Conservation (phyloP, 73 alveolate species). For the Tetrahymena elliotti region DNA sequence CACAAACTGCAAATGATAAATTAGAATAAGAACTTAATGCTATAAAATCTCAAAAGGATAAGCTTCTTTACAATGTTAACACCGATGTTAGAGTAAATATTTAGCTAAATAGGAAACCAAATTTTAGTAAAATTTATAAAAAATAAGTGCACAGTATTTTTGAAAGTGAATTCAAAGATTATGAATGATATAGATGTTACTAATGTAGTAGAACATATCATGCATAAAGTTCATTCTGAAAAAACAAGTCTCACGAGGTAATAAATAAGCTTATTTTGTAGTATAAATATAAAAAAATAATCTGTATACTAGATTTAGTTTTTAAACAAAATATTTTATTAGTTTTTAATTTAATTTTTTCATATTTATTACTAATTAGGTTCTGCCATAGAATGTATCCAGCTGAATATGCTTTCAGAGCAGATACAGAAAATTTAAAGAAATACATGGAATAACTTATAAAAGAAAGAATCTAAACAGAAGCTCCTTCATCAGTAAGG, state of each 20-base stretch:
- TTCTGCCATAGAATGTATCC: background rate
- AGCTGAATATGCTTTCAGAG: background rate
- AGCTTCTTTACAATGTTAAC: background rate
- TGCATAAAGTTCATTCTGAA: background rate
- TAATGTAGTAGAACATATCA: background rate
- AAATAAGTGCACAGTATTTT: background rate
- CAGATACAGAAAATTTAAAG: background rate
- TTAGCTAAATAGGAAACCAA: background rate
- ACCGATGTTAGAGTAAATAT: background rate
- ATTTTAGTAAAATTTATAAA: background rate
- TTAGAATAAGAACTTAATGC: background rate
- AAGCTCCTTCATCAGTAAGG: background rate
- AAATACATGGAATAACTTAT: background rate
- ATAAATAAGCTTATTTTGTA: too few relatives aligned
- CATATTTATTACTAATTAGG: background rate
- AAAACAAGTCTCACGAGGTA: background rate
- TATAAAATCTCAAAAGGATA: background rate
- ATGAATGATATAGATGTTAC: background rate
- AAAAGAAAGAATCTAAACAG: background rate
- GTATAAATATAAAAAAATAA: too few relatives aligned
- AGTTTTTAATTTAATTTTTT: background rate
- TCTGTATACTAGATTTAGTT: background rate
- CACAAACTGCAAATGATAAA: background rate
- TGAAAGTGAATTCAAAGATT: background rate
- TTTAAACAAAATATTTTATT: background rate